Evolutionary conservation across 2,329 filamentous ascomycete species (phyloP).

Genomic region (Cladosporium sp.): DNA sequence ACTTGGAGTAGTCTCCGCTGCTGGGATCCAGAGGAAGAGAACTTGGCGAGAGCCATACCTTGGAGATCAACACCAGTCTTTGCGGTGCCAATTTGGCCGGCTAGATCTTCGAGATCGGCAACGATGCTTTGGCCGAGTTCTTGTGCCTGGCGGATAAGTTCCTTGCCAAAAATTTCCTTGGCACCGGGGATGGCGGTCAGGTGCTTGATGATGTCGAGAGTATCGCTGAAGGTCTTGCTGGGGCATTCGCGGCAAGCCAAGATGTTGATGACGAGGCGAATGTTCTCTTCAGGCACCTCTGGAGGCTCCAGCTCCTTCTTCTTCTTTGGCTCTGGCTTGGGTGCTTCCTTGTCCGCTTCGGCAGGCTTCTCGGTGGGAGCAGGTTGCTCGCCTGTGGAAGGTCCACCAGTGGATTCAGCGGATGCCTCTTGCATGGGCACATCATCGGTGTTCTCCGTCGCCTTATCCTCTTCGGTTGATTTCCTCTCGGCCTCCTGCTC

Average conservation of each 20-base stretch:
- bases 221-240: slow-evolving; percentile 96
- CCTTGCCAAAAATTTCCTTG: slow-evolving; percentile 85
- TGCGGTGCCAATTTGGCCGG: slow-evolving; percentile 81
- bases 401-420: slow-evolving; percentile 13
- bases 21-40: slow-evolving; percentile 91
- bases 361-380: slow-evolving; percentile 18
- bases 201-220: slow-evolving; percentile 97
- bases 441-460: slow-evolving; percentile 15
- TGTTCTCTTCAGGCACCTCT: slow-evolving; percentile 79
- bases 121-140: slow-evolving; percentile 79
- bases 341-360: slow-evolving; percentile 36
- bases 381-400: slow-evolving; percentile 17
- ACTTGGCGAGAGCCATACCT: slow-evolving; percentile 87
- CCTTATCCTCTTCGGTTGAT: slow-evolving; percentile 5
- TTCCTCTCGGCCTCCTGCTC: slow-evolving; percentile 33
- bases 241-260: slow-evolving; percentile 94
- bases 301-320: slow-evolving; percentile 70
- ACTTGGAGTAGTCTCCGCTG: slow-evolving; percentile 93
- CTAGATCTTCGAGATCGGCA: slow-evolving; percentile 74
- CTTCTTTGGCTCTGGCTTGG: slow-evolving; percentile 39
- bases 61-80: slow-evolving; percentile 91
- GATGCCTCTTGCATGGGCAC: slow-evolving; percentile 22
- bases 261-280: slow-evolving; percentile 92
- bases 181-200: slow-evolving; percentile 87
- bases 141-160: slow-evolving; percentile 83